Conservation (phyloP, 768 basidiomycete species). For the Hygrophorus pudorinus region DNA sequence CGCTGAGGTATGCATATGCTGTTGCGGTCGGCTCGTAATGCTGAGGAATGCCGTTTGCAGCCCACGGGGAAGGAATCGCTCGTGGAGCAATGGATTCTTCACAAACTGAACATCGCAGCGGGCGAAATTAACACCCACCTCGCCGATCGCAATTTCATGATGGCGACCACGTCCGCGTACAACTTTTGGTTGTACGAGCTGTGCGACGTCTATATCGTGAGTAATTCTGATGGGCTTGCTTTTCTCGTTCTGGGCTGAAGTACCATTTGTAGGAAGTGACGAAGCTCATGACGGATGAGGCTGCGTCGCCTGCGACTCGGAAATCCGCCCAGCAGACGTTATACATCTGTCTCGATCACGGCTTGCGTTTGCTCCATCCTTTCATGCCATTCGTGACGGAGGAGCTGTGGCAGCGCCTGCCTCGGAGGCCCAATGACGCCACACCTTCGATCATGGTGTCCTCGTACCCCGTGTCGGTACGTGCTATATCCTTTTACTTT, state of each 20-base stretch:
- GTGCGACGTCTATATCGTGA: constrained; percentile 97
- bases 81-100: constrained; percentile 91
- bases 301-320: constrained; percentile 48
- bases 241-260: background rate
- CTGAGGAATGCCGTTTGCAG: constrained; percentile 27
- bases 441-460: constrained; percentile 89
- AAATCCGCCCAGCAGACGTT: constrained; percentile 91
- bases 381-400: constrained; percentile 99
- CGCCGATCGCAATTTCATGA: constrained; percentile 83
- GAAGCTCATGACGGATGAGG: constrained; percentile 92
- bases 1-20: constrained; percentile 46
- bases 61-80: constrained; percentile 85
- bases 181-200: constrained; percentile 98
- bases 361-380: constrained; percentile 85
- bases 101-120: constrained; percentile 82
- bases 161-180: constrained; percentile 74
- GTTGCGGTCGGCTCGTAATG: background rate
- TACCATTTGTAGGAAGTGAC: constrained; percentile 72
- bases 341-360: constrained; percentile 89
- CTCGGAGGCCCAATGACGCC: constrained; percentile 70
- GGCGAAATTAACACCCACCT: constrained; percentile 68
- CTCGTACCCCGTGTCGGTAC: constrained; percentile 68
- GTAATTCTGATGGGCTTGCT: constrained; percentile 16
- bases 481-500: constrained; percentile 20
- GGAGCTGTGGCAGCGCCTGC: constrained; percentile 95